A percentile compares a stretch with the other conserved stretches of the same genome.
Conservation (phyloP, 768 basidiomycete species). For the Boletus pseudopeckii region DNA sequence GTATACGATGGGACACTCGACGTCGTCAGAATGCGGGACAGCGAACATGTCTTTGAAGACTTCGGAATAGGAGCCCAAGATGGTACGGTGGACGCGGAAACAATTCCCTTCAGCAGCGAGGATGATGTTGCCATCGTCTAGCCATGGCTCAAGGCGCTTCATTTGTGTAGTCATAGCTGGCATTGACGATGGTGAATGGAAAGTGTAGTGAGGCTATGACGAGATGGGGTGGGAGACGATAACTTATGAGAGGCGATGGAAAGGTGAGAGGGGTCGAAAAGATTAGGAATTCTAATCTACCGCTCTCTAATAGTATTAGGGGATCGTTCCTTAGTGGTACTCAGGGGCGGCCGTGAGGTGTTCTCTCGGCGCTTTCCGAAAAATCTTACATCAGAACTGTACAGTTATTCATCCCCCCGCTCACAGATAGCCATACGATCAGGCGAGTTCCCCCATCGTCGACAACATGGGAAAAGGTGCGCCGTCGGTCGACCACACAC, state of each 20-base stretch:
- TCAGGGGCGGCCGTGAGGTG: no score
- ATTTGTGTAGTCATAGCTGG: no score
- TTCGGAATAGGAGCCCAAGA: background rate
- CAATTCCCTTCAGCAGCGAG: constrained; percentile 1
- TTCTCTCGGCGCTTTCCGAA: constrained; percentile 27
- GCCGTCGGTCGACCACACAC: constrained; percentile 12
- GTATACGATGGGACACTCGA: constrained; percentile 18
- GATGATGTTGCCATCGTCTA: constrained; percentile 3
- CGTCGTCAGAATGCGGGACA: background rate
- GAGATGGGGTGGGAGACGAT: no score
- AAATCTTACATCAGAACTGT: constrained; percentile 42
- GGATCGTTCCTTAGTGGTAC: no score
- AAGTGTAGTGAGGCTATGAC: no score
- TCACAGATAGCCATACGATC: constrained; percentile 27
- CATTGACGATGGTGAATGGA: background rate
- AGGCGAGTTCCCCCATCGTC: constrained; percentile 40
- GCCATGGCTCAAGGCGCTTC: constrained; percentile 4
- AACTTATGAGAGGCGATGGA: no score
- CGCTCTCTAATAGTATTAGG: no score
- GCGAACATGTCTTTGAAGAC: constrained; percentile 33
- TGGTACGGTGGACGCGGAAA: constrained; percentile 6
- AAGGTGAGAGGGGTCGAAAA: no score
- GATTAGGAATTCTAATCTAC: no score
- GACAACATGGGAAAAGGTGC: constrained; percentile 75
- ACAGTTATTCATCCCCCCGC: constrained; percentile 33